phyloP scores from a whole-genome alignment of 768 basidiomycete genomes.

The Amanita polypyramis region DNA sequence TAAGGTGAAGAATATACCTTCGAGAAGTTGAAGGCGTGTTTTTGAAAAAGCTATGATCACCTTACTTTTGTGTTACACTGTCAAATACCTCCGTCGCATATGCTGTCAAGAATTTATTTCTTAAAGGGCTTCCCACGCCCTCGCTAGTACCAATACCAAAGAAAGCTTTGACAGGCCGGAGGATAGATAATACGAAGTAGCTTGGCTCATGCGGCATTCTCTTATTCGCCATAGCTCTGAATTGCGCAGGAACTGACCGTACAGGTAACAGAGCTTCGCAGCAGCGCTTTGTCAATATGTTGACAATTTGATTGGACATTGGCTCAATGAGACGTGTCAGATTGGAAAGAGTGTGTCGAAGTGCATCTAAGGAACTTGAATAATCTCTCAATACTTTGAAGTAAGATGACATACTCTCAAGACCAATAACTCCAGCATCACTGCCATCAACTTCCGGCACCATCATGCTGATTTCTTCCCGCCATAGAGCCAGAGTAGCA shows the following conservation, averaged over 20 bases:
- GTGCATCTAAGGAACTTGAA: slow-evolving; percentile 31
- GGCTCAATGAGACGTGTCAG: slow-evolving; percentile 44
- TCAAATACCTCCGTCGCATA: slow-evolving; percentile 62
- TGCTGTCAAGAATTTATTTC: slow-evolving; percentile 36
- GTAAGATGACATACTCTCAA: slow-evolving; percentile 34
- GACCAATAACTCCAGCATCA: slow-evolving; percentile 23
- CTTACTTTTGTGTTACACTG: slow-evolving; percentile 54
- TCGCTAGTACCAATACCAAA: slow-evolving; percentile 50
- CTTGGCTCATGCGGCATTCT: slow-evolving; percentile 69
- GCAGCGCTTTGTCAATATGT: slow-evolving; percentile 69
- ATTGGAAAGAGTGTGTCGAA: slow-evolving; percentile 39
- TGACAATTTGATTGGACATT: slow-evolving; percentile 52
- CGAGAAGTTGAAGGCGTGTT: slow-evolving; percentile 1
- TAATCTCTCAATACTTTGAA: background rate
- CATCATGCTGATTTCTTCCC: slow-evolving; percentile 51
- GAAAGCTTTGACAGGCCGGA: slow-evolving; percentile 70
- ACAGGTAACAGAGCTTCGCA: slow-evolving; percentile 79
- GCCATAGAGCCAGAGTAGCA: slow-evolving; percentile 52
- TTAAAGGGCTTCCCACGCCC: slow-evolving; percentile 52
- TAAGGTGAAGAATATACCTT: slow-evolving; percentile 74
- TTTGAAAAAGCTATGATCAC: background rate
- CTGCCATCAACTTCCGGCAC: slow-evolving; percentile 34
- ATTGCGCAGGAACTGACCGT: slow-evolving; percentile 82
- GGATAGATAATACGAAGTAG: slow-evolving; percentile 72
- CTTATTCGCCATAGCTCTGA: slow-evolving; percentile 75